phyloP scores from a whole-genome alignment of 2,329 filamentous ascomycete species.

The Talaromyces rugulosus region DNA sequence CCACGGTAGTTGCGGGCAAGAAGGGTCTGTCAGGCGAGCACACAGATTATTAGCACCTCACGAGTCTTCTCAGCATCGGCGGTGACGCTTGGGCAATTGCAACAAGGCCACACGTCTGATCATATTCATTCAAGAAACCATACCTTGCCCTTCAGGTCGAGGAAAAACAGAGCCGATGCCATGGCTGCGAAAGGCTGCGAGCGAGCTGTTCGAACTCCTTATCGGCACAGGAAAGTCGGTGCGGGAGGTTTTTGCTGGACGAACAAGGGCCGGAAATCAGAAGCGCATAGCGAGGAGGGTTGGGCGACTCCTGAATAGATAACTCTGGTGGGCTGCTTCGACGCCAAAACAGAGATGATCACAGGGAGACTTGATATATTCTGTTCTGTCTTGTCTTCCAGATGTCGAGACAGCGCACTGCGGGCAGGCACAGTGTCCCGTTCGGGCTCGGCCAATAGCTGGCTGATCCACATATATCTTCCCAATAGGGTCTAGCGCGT shows the following conservation, averaged over 20 bases:
- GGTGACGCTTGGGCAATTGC: neutral
- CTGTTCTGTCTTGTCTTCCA: neutral
- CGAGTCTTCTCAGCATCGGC: neutral
- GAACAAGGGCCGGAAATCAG: neutral
- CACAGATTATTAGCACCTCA: conserved; percentile 3
- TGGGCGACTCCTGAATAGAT: neutral
- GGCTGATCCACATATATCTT: conserved; percentile 1
- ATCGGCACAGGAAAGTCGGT: neutral
- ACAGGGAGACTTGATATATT: neutral
- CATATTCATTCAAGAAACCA: conserved; percentile 16
- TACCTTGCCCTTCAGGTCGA: conserved; percentile 99
- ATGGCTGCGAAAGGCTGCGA: conserved; percentile 50
- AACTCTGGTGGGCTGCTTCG: neutral
- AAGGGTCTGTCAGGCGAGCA: conserved; percentile 65
- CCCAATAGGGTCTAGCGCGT: conserved; percentile 25
- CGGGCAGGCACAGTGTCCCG: conserved; percentile 5
- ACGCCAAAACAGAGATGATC: neutral
- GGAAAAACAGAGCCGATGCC: conserved; percentile 97
- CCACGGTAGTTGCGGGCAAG: conserved; percentile 97
- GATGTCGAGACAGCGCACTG: neutral
- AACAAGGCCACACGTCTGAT: neutral
- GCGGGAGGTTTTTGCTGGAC: neutral
- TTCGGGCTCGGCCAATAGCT: conserved; percentile 8
- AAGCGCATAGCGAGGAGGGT: neutral
- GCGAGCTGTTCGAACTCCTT: neutral